Evolutionary conservation across 73 alveolate genomes (phyloP).

Genomic region (Tetrahymena borealis): DNA sequence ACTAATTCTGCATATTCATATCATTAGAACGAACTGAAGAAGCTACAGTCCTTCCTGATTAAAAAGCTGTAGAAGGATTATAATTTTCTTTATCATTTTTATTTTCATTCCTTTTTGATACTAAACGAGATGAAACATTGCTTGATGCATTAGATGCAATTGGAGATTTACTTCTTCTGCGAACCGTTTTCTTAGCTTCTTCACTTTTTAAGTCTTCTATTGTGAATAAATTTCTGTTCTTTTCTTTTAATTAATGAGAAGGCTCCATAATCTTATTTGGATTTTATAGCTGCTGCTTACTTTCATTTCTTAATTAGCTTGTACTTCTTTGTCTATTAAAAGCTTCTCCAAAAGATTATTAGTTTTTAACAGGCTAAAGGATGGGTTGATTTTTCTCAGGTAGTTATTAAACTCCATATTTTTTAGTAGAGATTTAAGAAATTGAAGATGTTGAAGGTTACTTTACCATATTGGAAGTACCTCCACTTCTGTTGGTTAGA

Average conservation of each 20-base stretch:
- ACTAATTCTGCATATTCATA: no score
- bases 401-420: no score
- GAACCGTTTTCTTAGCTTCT: not conserved
- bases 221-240: not conserved
- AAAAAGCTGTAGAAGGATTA: not conserved
- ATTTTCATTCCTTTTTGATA: not conserved
- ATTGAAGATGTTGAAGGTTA: not conserved
- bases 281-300: not conserved
- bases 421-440: no score
- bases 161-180: not conserved
- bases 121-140: no score
- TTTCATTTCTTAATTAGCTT: not conserved
- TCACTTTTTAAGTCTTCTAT: not conserved
- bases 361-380: not conserved
- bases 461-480: not conserved
- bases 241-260: not conserved
- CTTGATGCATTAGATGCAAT: not conserved
- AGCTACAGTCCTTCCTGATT: not conserved
- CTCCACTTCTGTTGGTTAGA: not conserved
- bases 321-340: not conserved
- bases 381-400: not conserved
- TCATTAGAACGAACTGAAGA: not conserved
- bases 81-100: not conserved
- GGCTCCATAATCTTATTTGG: not conserved
- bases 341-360: not conserved